phyloP scores from a whole-genome alignment of 306 rosid species.

The Canavalia ensiformis region DNA sequence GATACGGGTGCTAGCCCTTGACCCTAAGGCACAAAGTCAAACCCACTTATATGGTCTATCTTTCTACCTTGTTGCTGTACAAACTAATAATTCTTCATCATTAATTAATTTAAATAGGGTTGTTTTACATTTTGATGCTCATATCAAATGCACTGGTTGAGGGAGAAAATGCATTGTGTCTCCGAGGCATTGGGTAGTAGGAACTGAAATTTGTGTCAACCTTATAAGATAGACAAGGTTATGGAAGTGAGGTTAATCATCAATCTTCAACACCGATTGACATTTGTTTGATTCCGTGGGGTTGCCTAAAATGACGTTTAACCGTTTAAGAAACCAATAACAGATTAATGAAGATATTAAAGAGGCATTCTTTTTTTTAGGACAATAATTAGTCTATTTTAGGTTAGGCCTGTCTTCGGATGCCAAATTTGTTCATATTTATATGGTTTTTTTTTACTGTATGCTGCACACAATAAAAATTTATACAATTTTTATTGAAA shows the following conservation, averaged over 20 bases:
- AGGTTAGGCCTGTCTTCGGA: too few species aligned
- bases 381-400: too few species aligned
- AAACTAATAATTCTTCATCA: conserved; percentile 26
- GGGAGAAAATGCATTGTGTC: conserved; percentile 16
- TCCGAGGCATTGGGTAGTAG: conserved; percentile 31
- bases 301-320: not conserved
- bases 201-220: conserved; percentile 21
- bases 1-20: conserved; percentile 36
- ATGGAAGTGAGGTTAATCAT: conserved; percentile 19
- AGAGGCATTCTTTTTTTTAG: not conserved
- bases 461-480: too few species aligned
- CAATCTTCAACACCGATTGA: not conserved
- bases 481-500: too few species aligned
- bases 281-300: not conserved
- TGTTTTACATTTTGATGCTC: conserved; percentile 37
- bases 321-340: not conserved
- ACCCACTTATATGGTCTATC: conserved; percentile 50
- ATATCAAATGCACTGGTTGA: conserved; percentile 16
- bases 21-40: conserved; percentile 34
- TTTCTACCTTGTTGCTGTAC: conserved; percentile 40
- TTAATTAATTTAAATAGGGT: conserved; percentile 25
- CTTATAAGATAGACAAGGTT: conserved; percentile 43
- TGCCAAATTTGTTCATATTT: too few species aligned
- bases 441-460: too few species aligned
- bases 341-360: not conserved